These are phyloP conservation scores for Boletus sp. DNA, from an alignment of 1,284 basidiomycete genomes.

Conservation along the genomic window DNA sequence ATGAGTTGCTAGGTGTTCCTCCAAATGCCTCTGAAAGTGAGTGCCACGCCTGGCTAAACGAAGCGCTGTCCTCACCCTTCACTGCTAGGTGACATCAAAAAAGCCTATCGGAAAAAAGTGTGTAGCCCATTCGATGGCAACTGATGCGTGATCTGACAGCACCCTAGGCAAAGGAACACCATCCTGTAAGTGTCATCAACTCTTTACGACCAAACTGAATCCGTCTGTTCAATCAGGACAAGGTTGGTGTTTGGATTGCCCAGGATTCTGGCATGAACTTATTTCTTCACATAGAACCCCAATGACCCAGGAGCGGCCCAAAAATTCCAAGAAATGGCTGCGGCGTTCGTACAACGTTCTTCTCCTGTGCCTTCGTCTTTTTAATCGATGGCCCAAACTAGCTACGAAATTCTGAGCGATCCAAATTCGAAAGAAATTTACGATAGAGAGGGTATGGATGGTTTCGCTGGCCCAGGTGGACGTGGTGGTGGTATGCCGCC, in stretches of 20 bases:
- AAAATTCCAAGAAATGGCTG: constrained; percentile 85
- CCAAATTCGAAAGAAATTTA: constrained; percentile 75
- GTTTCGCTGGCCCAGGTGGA: constrained; percentile 45
- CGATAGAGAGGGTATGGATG: constrained; percentile 77
- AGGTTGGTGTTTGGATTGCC: constrained; percentile 39
- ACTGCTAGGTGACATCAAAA: constrained; percentile 77
- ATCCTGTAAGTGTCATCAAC: constrained; percentile 64
- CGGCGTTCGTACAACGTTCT: constrained; percentile 57
- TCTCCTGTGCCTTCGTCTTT: neutral
- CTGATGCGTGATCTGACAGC: constrained; percentile 25
- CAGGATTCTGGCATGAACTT: neutral
- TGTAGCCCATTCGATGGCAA: constrained; percentile 11
- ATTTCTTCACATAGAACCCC: constrained; percentile 51
- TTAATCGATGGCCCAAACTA: constrained; percentile 29
- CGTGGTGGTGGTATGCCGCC: constrained; percentile 53
- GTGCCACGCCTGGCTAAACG: constrained; percentile 11
- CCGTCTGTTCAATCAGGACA: constrained; percentile 46
- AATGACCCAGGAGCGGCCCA: constrained; percentile 74
- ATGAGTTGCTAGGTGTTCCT: constrained; percentile 75
- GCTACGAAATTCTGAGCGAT: constrained; percentile 85
- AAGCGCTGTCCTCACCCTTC: constrained; percentile 10
- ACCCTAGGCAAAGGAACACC: constrained; percentile 78
- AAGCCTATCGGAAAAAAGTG: constrained; percentile 89
- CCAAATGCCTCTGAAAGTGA: constrained; percentile 69
- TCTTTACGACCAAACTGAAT: constrained; percentile 3